Base-by-base conservation (phyloP, 192 early-diverging fungal species). In the Coemansia sp. region DNA sequence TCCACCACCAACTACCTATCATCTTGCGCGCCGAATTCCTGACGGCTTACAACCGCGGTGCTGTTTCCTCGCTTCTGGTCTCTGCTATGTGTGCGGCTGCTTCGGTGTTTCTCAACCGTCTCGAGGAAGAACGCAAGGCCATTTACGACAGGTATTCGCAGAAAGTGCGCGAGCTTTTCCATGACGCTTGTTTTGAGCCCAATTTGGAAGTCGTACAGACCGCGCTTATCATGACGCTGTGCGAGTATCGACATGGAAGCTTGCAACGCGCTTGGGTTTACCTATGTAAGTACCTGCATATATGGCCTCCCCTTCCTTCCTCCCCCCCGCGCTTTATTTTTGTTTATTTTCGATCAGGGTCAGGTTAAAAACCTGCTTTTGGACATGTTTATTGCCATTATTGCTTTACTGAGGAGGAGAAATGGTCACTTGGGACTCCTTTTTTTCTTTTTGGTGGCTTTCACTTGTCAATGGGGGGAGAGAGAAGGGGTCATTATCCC, bases 221-320 rank as follows among this genome's bases (percentile, higher is more conserved):
- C 3, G 70, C 82, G 50, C 77, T 84, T 6, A 79, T 84, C 47
- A 84, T 84, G 82, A 79, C 77, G n/a, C 71, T 84, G 38, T 84
- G 82, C 71, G 82, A 84, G 63, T 84, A 78, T 59, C 76, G 82
- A 49, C 68, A 74, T 17, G 82, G 82, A 10, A 79, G 77, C 57
- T 69, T 79, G 23, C 82, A 75, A 11, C 70, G 77, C 17, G 76
- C 82, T 5, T 84, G 82, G 82, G 82, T 84, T 6, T 84, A 84
- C 68, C 63, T 83, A 53, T 83, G 80, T 83, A 83, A 83, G 80
- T 77, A 62, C 63, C 62, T 55, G 49, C 49, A 64, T 50, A 46
- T 60, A 6, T 33, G 17, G 55, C 19, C 58, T 39, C 35, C 21
- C 39, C 11, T 49, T 61, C 16, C 43, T 42, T 57, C 21, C 49